Evolutionary conservation across 306 rosid species (phyloP).

Genomic region (Vigna hirtella): DNA sequence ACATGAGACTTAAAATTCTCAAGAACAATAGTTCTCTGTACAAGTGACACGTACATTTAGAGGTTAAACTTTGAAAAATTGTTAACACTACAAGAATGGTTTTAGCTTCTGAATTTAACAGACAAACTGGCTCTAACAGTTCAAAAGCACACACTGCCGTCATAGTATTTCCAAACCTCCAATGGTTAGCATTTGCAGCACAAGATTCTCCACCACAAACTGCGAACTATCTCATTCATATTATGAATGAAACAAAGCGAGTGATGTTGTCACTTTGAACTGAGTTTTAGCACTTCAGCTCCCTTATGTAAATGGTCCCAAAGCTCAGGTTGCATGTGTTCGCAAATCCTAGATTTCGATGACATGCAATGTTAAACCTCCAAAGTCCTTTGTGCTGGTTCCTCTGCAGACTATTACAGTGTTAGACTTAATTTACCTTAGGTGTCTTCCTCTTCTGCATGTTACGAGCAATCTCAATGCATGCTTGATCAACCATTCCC

Average conservation of each 20-base stretch:
- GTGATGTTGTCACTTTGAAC: constrained; percentile 16
- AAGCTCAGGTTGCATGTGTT: constrained; percentile 50
- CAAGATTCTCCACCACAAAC: not conserved
- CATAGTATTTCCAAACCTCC: constrained; percentile 9
- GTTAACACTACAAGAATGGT: constrained; percentile 13
- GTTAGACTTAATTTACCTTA: constrained; percentile 41
- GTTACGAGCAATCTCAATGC: constrained; percentile 77
- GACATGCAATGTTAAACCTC: not conserved
- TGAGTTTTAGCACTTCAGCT: constrained; percentile 7
- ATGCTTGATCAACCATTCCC: constrained; percentile 85
- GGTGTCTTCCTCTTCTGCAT: constrained; percentile 64
- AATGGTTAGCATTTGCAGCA: not conserved
- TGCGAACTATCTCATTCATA: not conserved
- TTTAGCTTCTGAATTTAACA: constrained; percentile 17
- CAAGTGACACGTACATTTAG: constrained; percentile 27
- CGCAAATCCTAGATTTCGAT: constrained; percentile 44
- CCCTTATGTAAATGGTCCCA: not conserved
- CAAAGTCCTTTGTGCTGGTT: constrained; percentile 6
- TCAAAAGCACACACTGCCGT: constrained; percentile 12
- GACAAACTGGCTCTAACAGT: constrained; percentile 11
- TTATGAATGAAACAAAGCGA: not conserved
- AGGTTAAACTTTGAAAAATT: constrained; percentile 32
- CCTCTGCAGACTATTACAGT: constrained; percentile 34
- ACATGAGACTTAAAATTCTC: constrained; percentile 29
- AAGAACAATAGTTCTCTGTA: constrained; percentile 36